Base-by-base conservation (phyloP, 192 early-diverging fungal species). In the Gigaspora rosea region DNA sequence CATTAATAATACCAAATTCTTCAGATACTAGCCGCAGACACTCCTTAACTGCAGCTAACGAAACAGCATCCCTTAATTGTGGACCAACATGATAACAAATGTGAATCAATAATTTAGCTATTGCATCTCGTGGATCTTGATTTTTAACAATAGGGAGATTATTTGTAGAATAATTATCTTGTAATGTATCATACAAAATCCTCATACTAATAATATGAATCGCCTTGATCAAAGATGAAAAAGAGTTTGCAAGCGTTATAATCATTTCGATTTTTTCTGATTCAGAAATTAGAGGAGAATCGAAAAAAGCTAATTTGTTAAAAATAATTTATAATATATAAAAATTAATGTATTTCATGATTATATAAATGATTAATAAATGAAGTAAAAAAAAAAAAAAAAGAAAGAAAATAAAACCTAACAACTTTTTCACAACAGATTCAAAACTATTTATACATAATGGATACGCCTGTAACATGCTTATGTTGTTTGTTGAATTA, bases 61-160 rank as follows among this genome's bases (percentile, higher is more conserved):
- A 59, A 59, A 59, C 58, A 1, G 58, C 58, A 22, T 59, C 58
- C 22, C 27, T 59, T 22, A 59, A 22, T 59, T n/a, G n/a, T 3
- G 58, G 58, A 11, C 27, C 58, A 59, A 59, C 11, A 22, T 59
- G 20, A 8, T 59, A 11, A 20, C 58, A 59, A 32, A 59, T 27
- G n/a, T 59, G 58, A 59, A 59, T 59, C 27, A 59, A 59, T 3
- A 59, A 8, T 10, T n/a, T n/a, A 11, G n/a, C 27, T 59, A 59
- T 59, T 59, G 12, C 58, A 59, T 59, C 58, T 59, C 58, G n/a
- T 59, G 58, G 58, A 27, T 59, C 58, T 59, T 59, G 58, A 27
- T 22, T 59, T 59, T 59, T 22, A 8, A 59, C 27, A 41, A 41
- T 41, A 41, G 41, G 7, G 7, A 0, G 41, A 41, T 41, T 41